Percentiles rank a stretch among this genome's conserved stretches.
These are phyloP conservation scores for Exophiala dermatitidis DNA, from an alignment of 2,329 filamentous ascomycete species.

Conservation along the genomic window DNA sequence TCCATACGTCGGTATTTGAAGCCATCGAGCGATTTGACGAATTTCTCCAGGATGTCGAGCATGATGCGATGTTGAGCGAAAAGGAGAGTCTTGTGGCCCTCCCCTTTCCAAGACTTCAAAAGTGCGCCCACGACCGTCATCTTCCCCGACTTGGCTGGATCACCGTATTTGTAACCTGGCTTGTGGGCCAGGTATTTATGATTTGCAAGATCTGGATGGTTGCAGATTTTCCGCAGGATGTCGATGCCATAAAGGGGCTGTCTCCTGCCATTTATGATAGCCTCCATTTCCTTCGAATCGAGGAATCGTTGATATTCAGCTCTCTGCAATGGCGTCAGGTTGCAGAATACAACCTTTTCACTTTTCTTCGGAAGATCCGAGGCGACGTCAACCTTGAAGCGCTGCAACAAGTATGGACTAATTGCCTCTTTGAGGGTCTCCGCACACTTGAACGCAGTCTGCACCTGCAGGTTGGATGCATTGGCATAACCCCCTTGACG, in stretches of 20 bases:
- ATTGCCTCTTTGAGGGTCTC: constrained; percentile 91
- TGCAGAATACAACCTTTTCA: constrained; percentile 93
- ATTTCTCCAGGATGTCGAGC: constrained; percentile 86
- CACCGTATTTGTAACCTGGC: constrained; percentile 68
- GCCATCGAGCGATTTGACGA: constrained; percentile 59
- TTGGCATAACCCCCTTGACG: constrained; percentile 90
- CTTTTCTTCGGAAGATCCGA: constrained; percentile 91
- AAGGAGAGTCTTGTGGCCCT: constrained; percentile 88
- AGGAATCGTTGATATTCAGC: constrained; percentile 76
- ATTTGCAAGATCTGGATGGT: constrained; percentile 84
- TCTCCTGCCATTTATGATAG: constrained; percentile 65
- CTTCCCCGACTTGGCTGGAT: constrained; percentile 75
- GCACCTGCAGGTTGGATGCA: constrained; percentile 85
- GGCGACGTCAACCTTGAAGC: constrained; percentile 89
- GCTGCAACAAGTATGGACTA: constrained; percentile 83
- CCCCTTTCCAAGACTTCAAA: constrained; percentile 77
- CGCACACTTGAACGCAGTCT: constrained; percentile 90
- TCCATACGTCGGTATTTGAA: constrained; percentile 88
- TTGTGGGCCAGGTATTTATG: constrained; percentile 54
- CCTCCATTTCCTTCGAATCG: constrained; percentile 73
- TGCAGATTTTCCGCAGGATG: constrained; percentile 90
- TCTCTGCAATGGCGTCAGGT: constrained; percentile 71
- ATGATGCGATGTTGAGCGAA: constrained; percentile 93
- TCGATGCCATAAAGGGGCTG: constrained; percentile 87
- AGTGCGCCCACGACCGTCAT: constrained; percentile 90